Evolutionary conservation across 305 asterid species (phyloP), one percentile per base, ranked within the genome.

Genomic region (Fraxinus albicans): DNA sequence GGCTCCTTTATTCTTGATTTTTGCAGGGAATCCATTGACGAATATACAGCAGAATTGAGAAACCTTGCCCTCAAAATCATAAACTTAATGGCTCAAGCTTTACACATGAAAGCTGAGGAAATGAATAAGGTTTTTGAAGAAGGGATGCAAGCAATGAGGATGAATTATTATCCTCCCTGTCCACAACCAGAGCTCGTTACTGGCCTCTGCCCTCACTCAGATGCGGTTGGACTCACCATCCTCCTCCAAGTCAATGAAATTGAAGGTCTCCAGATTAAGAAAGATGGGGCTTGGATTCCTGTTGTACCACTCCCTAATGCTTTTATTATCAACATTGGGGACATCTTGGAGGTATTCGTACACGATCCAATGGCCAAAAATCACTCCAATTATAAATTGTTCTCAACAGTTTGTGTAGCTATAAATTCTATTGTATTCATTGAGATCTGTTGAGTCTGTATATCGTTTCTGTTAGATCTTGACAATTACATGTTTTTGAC

Each of bases 121-220:
- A 81, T 89, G 36, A 44, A 12, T 2, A 25, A 21, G 6, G 5
- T 88, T 4, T 89, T 86, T 31, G 89, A 34, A 1, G 87, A 84
- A 40, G 91, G 89, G 35, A 12, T 7, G 77, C 93, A 90, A 40
- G 2, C 85, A 4, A 82, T 89, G 89, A 89, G 91, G 72, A 87
- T 89, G 86, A 90, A 90, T 58, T 90, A 85, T 40, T 89, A 90
- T 23, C 94, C 94, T 0, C 88, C 91, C 1, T 90, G 91, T 63
- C 90, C 87, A 0, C 87, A 87, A 55, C 90, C 93, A 3, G 90
- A 89, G 70, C 86, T 80, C 3, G 93, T 88, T 1, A 87, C 86
- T 0, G 94, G 95, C 12, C 84, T 91, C 31, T 79, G 80, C 58
- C 91, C 94, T 42, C 96, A 89, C 7, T 87, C 94, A 1, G 94